Evolutionary conservation across 2,329 filamentous ascomycete species (phyloP).

Genomic region (Aspergillus sojae): DNA sequence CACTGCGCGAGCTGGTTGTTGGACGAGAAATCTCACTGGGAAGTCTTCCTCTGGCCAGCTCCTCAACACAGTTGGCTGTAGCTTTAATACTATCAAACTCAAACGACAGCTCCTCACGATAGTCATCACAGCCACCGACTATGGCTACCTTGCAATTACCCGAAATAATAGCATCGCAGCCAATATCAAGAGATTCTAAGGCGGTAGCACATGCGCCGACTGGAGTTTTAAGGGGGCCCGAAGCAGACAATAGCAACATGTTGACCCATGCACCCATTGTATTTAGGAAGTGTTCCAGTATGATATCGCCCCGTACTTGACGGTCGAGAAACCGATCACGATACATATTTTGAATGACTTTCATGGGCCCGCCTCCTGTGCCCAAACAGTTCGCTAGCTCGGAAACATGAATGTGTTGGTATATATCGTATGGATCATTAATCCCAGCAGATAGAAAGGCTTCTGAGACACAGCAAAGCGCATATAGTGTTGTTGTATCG

Average conservation of each 20-base stretch:
- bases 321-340: conserved; percentile 87
- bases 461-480: conserved; percentile 46
- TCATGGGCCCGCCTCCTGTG: conserved; percentile 91
- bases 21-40: conserved; percentile 95
- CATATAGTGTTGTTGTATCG: conserved; percentile 22
- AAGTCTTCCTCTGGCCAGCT: conserved; percentile 88
- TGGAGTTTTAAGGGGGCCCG: conserved; percentile 94
- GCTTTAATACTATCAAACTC: conserved; percentile 99
- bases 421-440: conserved; percentile 97
- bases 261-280: conserved; percentile 99
- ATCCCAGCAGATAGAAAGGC: conserved; percentile 87
- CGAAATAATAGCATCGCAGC: conserved; percentile 94
- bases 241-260: conserved; percentile 94
- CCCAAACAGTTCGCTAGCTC: conserved; percentile 96
- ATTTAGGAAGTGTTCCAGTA: conserved; percentile 99
- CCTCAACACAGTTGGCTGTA: conserved; percentile 92
- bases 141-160: conserved; percentile 95
- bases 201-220: conserved; percentile 95
- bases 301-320: conserved; percentile 64
- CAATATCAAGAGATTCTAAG: conserved; percentile 93
- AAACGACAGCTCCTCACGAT: conserved; percentile 95
- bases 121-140: conserved; percentile 96
- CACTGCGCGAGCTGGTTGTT: conserved; percentile 89
- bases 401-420: conserved; percentile 96
- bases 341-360: conserved; percentile 91